phyloP scores from a whole-genome alignment of 148 eudicot species.

The Vaccinium darrowii region DNA sequence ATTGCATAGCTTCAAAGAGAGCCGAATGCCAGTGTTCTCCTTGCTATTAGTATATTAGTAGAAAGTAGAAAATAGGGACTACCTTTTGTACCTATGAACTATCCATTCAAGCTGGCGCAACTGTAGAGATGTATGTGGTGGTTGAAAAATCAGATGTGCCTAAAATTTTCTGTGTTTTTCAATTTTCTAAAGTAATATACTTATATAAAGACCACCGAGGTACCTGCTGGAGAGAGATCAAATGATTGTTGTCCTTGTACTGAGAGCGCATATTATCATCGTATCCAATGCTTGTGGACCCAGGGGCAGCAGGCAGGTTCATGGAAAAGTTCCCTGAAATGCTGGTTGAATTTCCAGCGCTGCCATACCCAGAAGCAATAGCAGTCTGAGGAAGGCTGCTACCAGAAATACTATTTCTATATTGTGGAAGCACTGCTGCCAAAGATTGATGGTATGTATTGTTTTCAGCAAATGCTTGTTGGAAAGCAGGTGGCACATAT shows the following conservation, averaged over 20 bases:
- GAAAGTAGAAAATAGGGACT: not conserved
- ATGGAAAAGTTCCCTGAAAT: conserved; percentile 64
- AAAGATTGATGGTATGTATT: conserved; percentile 45
- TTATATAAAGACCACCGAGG: not conserved
- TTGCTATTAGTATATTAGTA: not conserved
- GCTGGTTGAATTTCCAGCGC: conserved; percentile 62
- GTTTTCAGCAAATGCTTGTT: conserved; percentile 79
- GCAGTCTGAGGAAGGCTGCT: conserved; percentile 82
- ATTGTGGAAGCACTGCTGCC: conserved; percentile 73
- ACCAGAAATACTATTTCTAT: conserved; percentile 63
- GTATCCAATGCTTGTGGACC: conserved; percentile 59
- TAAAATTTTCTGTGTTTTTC: not conserved
- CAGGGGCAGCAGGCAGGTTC: conserved; percentile 71
- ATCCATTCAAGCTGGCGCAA: not conserved
- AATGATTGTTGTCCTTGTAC: conserved; percentile 74
- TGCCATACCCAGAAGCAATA: conserved; percentile 79
- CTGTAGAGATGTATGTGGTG: not conserved
- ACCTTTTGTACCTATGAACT: not conserved
- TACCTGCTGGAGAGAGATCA: conserved; percentile 90
- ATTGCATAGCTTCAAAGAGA: not conserved
- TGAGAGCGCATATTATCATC: conserved; percentile 73
- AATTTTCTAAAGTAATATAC: not conserved
- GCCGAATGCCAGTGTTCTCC: not conserved
- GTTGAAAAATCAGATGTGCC: not conserved
- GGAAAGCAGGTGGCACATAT: conserved; percentile 78